phyloP scores from a whole-genome alignment of 2,329 filamentous ascomycete species.

The Biscogniauxia mediterranea region DNA sequence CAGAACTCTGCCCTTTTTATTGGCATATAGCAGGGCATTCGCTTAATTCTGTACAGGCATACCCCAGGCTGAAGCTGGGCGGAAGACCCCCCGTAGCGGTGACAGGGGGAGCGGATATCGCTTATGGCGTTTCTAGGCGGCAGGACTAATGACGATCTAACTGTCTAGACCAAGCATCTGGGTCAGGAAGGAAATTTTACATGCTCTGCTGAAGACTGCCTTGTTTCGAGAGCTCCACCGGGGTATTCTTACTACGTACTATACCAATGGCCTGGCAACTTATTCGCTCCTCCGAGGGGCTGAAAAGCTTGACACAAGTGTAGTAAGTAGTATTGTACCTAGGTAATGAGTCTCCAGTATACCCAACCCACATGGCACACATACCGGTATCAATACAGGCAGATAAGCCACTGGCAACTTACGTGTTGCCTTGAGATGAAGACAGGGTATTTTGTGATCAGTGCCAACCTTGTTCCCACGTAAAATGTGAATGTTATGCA shows the following conservation, averaged over 20 bases:
- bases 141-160: background rate
- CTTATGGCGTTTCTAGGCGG: background rate
- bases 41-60: background rate
- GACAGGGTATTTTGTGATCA: background rate
- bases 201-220: background rate
- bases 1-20: background rate
- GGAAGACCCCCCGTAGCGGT: background rate
- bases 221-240: background rate
- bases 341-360: background rate
- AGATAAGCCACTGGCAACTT: background rate
- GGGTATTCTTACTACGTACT: background rate
- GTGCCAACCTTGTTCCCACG: background rate
- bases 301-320: background rate
- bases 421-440: background rate
- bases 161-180: background rate
- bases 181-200: background rate
- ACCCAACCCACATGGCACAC: background rate
- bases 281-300: background rate
- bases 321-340: too few species aligned
- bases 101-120: background rate
- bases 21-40: background rate
- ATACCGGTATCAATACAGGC: background rate
- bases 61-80: background rate
- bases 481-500: background rate
- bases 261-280: background rate